These are phyloP conservation scores for Lactarius indigo DNA, from an alignment of 768 basidiomycete species.

Conservation along the genomic window DNA sequence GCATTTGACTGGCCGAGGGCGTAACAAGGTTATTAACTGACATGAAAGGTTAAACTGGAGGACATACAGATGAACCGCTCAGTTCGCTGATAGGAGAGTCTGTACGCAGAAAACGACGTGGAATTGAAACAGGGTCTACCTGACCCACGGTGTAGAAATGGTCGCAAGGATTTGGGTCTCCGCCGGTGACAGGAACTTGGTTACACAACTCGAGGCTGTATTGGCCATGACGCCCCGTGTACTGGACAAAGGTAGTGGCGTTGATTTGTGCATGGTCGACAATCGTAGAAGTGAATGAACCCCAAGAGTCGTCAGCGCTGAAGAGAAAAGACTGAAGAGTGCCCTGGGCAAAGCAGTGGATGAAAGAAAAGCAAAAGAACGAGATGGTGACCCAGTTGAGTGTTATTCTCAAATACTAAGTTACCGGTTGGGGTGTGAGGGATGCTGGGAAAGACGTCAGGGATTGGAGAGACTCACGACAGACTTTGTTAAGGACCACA, in stretches of 20 bases:
- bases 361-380: constrained; percentile 50
- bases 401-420: constrained; percentile 33
- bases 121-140: constrained; percentile 35
- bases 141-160: constrained; percentile 21
- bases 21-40: background rate
- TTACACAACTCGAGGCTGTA: constrained; percentile 43
- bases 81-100: background rate
- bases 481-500: constrained; percentile 3
- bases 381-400: constrained; percentile 33
- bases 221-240: constrained; percentile 28
- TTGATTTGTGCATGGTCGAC: constrained; percentile 38
- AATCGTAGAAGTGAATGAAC: constrained; percentile 37
- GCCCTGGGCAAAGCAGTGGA: constrained; percentile 52
- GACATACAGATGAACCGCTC: background rate
- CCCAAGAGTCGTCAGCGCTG: constrained; percentile 42
- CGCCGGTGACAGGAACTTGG: constrained; percentile 39
- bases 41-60: background rate
- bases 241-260: constrained; percentile 32
- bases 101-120: background rate
- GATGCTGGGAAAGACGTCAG: background rate
- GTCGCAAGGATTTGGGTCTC: constrained; percentile 16
- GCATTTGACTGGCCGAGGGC: background rate
- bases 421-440: background rate
- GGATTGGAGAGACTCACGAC: constrained; percentile 4
- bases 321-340: constrained; percentile 48